phyloP scores from a whole-genome alignment of 2,329 filamentous ascomycete genomes.

The Penicillium expansum region DNA sequence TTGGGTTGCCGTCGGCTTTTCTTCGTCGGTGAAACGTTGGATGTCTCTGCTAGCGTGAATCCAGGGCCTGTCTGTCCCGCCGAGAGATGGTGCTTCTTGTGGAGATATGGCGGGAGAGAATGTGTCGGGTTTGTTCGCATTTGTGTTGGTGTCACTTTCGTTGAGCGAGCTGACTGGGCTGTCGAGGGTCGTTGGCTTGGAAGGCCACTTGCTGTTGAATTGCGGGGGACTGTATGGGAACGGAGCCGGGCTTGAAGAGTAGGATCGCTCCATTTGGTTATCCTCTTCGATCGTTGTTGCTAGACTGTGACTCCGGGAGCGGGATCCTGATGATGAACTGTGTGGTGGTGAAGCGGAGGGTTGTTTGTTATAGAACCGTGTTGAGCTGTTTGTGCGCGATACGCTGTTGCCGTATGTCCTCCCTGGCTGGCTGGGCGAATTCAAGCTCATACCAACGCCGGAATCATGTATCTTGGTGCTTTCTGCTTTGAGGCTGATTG shows the following conservation, averaged over 20 bases:
- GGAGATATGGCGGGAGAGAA: background rate
- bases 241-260: constrained; percentile 11
- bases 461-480: constrained; percentile 13
- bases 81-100: constrained; percentile 2
- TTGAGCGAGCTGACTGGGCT: constrained; percentile 1
- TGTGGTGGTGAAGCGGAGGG: constrained; percentile 9
- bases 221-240: constrained; percentile 24
- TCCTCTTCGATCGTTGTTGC: constrained; percentile 4
- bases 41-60: constrained; percentile 13
- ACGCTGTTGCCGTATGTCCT: background rate
- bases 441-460: constrained; percentile 9
- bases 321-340: background rate
- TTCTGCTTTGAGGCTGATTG: constrained; percentile 1
- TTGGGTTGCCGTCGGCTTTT: background rate
- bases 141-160: background rate
- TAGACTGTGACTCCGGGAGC: constrained; percentile 11
- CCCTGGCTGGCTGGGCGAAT: background rate
- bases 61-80: constrained; percentile 14
- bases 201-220: constrained; percentile 3
- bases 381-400: background rate
- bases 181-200: background rate
- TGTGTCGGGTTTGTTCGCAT: background rate
- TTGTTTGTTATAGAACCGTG: constrained; percentile 19
- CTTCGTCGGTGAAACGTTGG: background rate
- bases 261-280: constrained; percentile 6